Conservation (phyloP, 2,329 filamentous ascomycete genomes). For the Neofusicoccum kwambonambiense region DNA sequence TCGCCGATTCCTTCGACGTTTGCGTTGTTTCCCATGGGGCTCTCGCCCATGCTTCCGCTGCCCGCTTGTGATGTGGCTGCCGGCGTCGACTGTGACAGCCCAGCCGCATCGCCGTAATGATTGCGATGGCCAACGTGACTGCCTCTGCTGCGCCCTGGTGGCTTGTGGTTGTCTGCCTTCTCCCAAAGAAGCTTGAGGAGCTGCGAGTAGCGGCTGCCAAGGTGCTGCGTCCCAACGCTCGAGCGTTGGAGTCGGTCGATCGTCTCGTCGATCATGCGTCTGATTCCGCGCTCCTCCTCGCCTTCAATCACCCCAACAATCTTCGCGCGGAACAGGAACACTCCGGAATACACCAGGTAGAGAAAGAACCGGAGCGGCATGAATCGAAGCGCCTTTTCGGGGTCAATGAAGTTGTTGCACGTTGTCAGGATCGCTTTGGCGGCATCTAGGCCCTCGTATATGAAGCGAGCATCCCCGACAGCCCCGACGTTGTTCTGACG, state of each 20-base stretch:
- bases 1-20: constrained; percentile 50
- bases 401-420: constrained; percentile 50
- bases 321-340: constrained; percentile 50
- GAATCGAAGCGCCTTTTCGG: constrained; percentile 46
- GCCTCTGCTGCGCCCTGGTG: constrained; percentile 7
- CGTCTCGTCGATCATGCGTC: constrained; percentile 48
- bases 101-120: constrained; percentile 25
- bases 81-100: constrained; percentile 25
- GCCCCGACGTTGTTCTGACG: constrained; percentile 50
- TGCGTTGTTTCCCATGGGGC: constrained; percentile 21
- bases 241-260: constrained; percentile 44
- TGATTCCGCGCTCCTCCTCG: constrained; percentile 48
- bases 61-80: constrained; percentile 24
- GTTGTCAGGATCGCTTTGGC: constrained; percentile 51
- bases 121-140: neutral
- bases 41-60: constrained; percentile 13
- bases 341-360: constrained; percentile 50
- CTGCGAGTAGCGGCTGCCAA: constrained; percentile 47
- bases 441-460: constrained; percentile 51
- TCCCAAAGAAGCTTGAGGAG: constrained; percentile 50
- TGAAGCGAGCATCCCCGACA: constrained; percentile 50
- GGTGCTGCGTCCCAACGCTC: constrained; percentile 44
- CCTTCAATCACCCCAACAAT: constrained; percentile 48
- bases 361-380: constrained; percentile 52
- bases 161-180: constrained; percentile 33